phyloP scores from a whole-genome alignment of 1,284 basidiomycete species.

The Phellinidium pouzarii region DNA sequence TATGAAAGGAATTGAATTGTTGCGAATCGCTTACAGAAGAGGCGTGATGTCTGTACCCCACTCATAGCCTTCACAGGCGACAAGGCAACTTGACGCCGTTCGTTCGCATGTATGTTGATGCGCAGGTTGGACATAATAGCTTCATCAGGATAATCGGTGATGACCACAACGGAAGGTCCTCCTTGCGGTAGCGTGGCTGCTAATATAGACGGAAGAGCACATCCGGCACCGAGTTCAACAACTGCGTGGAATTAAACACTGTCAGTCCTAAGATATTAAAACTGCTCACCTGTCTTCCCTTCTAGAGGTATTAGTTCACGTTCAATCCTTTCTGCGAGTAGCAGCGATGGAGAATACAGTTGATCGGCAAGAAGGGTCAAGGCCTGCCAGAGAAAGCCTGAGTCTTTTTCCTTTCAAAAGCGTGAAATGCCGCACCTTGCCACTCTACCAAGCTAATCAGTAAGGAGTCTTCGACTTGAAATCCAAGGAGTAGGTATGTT shows the following conservation, averaged over 20 bases:
- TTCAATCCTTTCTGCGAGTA: constrained; percentile 60
- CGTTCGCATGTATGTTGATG: constrained; percentile 47
- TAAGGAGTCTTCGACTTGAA: background rate
- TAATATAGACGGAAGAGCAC: constrained; percentile 58
- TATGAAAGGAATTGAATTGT: background rate
- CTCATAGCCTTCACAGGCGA: constrained; percentile 47
- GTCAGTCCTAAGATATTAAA: background rate
- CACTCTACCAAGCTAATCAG: constrained; percentile 36
- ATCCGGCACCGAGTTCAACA: constrained; percentile 61
- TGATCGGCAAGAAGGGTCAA: constrained; percentile 67
- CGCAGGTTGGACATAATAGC: constrained; percentile 49
- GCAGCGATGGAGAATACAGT: constrained; percentile 60
- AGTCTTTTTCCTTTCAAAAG: constrained; percentile 16
- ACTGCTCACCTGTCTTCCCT: constrained; percentile 33
- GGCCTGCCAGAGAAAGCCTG: constrained; percentile 35
- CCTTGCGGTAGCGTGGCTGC: constrained; percentile 37
- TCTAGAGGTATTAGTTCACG: constrained; percentile 37
- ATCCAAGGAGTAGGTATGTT: background rate
- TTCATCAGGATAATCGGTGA: constrained; percentile 63
- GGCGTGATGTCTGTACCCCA: constrained; percentile 49
- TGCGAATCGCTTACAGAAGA: constrained; percentile 44
- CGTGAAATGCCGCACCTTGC: constrained; percentile 36
- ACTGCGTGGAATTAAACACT: constrained; percentile 31
- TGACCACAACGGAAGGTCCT: constrained; percentile 43
- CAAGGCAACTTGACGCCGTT: constrained; percentile 30